Conservation (phyloP, 345 rosid genomes). For the Euclidium syriacum region DNA sequence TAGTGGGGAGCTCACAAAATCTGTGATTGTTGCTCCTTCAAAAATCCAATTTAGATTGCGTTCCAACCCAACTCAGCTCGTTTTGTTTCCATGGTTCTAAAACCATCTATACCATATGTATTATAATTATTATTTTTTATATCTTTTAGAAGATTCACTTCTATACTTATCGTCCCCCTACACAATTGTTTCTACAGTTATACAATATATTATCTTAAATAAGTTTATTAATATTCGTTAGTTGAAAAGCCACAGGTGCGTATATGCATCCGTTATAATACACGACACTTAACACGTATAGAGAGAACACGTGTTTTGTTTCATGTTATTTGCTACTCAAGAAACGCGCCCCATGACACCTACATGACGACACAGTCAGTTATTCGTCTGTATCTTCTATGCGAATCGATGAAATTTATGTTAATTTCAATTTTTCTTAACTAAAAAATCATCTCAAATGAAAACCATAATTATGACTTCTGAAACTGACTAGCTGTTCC, state of each 20-base stretch:
- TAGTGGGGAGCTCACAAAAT: too few relatives aligned
- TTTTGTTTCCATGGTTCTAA: too few relatives aligned
- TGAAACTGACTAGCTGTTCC: too few relatives aligned
- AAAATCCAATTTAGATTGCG: too few relatives aligned
- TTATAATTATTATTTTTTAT: too few relatives aligned
- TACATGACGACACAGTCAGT: conserved; percentile 2
- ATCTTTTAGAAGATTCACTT: too few relatives aligned
- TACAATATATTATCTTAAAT: neutral
- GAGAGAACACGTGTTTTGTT: conserved; percentile 15
- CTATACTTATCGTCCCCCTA: neutral
- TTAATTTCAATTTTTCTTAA: neutral
- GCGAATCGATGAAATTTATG: neutral
- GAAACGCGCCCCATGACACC: conserved; percentile 14
- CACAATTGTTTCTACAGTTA: neutral
- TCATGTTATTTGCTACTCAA: neutral
- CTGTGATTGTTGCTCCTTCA: too few relatives aligned
- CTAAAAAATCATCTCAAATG: too few relatives aligned
- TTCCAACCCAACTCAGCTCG: too few relatives aligned
- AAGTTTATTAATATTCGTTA: neutral
- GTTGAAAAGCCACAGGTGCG: neutral
- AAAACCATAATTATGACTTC: too few relatives aligned
- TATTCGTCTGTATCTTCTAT: neutral
- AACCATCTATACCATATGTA: neutral
- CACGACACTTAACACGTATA: neutral
- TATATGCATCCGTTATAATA: neutral